phyloP scores from a whole-genome alignment of 495 filamentous ascomycete genomes.

The Amorphotheca resinae region DNA sequence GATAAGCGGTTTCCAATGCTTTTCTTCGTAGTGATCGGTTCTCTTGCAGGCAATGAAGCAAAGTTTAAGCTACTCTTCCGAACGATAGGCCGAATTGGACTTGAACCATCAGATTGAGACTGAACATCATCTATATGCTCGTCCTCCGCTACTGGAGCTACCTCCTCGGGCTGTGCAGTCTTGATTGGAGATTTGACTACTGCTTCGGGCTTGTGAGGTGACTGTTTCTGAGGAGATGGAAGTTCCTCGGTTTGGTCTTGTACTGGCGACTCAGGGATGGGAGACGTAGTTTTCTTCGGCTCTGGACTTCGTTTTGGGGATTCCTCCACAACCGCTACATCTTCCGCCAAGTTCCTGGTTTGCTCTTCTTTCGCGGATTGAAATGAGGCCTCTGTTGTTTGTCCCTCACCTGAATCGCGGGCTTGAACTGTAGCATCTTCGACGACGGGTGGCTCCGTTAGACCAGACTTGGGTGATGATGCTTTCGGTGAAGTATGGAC shows the following conservation, averaged over 20 bases:
- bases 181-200: not conserved
- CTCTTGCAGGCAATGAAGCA: constrained; percentile 79
- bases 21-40: constrained; percentile 73
- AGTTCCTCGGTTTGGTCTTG: constrained; percentile 8
- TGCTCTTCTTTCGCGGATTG: constrained; percentile 54
- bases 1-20: constrained; percentile 61
- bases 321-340: not conserved
- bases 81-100: constrained; percentile 31
- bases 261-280: constrained; percentile 17
- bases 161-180: not conserved
- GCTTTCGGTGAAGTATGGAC: not conserved
- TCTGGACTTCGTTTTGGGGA: constrained; percentile 2
- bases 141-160: constrained; percentile 3
- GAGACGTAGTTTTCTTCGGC: constrained; percentile 17
- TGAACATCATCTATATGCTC: constrained; percentile 17
- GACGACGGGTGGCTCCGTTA: not conserved
- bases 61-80: constrained; percentile 93
- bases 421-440: constrained; percentile 8
- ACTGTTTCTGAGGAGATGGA: constrained; percentile 12
- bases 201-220: constrained; percentile 8
- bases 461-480: not conserved
- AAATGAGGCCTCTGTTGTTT: constrained; percentile 48
- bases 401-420: constrained; percentile 28
- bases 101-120: constrained; percentile 31
- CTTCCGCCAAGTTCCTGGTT: constrained; percentile 15